Evolutionary conservation across 805 yeast species (phyloP).

Genomic region (Saccharomycopsis fodiens): DNA sequence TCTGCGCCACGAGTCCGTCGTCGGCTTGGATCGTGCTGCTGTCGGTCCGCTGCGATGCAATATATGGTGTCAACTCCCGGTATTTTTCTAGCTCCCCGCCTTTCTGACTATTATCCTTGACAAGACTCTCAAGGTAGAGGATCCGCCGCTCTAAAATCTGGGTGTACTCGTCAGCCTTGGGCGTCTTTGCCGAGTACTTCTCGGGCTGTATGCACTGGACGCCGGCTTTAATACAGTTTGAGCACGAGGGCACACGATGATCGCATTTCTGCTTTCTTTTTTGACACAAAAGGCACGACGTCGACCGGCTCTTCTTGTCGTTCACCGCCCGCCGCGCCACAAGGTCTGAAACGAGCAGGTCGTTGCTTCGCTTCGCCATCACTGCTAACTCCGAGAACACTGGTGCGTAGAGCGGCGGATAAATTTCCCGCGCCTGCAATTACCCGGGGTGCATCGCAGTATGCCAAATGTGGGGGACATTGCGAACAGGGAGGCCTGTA

Average conservation of each 20-base stretch:
- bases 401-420: no score
- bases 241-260: slow-evolving; percentile 55
- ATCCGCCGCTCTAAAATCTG: slow-evolving; percentile 47
- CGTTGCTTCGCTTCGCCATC: not conserved
- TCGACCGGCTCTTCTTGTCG: slow-evolving; percentile 49
- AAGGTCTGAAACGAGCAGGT: slow-evolving; percentile 10
- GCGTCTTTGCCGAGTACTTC: slow-evolving; percentile 39
- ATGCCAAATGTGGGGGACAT: no score
- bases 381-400: no score
- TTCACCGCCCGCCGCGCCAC: slow-evolving; percentile 23
- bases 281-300: slow-evolving; percentile 48
- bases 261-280: slow-evolving; percentile 59
- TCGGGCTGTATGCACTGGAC: slow-evolving; percentile 59
- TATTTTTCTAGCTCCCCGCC: slow-evolving; percentile 27
- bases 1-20: slow-evolving; percentile 2
- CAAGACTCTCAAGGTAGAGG: slow-evolving; percentile 40
- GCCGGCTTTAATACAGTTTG: slow-evolving; percentile 59
- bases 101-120: slow-evolving; percentile 29
- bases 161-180: slow-evolving; percentile 51
- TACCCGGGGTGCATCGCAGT: no score
- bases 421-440: no score
- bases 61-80: slow-evolving; percentile 31
- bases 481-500: no score
- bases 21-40: slow-evolving; percentile 1
- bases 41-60: slow-evolving; percentile 9